Evolutionary conservation across 2,329 filamentous ascomycete genomes (phyloP), one percentile per base, ranked within the genome.

Genomic region (Pyrenophora seminiperda): DNA sequence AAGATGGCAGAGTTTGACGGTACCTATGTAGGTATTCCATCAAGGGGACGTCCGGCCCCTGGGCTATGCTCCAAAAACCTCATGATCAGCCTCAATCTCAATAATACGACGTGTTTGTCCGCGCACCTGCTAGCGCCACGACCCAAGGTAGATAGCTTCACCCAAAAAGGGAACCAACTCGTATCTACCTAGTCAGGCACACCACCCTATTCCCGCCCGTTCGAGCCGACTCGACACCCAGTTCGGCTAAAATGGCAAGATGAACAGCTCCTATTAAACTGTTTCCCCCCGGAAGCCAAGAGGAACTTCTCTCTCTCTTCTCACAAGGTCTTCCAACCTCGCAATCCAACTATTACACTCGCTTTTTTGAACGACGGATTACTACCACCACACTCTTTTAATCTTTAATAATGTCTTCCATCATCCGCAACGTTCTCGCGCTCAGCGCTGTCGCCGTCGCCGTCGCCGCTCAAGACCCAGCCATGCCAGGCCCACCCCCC

Each of bases 391-490:
- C 56, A 52, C 31, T 60, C 53, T 50, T 50, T 59, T 62, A 62
- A 63, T 59, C 33, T 20, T 55, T 60, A 60, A 67, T 66, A 60
- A 63, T 65, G 57, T 61, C 58, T 51, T 61, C 58, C 45, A 61
- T 58, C 49, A 56, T 57, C 40, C 55, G 62, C 53, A 62, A 54
- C 53, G 41, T 53, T 46, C 48, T 65, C 46, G 51, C 54, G 51
- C 53, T 59, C 50, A 61, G 56, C 56, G 57, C 59, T 50, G 42
- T 66, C 53, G 52, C 59, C 38, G 56, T 57, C 41, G 53, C 61
- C 60, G 62, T 61, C 42, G 53, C 60, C 45, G 72, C 65, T 44
- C 72, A 75, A 64, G 50, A 54, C 50, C 56, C 56, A 61, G 41
- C n/a, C n/a, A n/a, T n/a, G n/a, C n/a, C n/a, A n/a, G n/a, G n/a